Evolutionary conservation across 2,329 filamentous ascomycete genomes (phyloP).

Genomic region (Monosporascus cannonballus): DNA sequence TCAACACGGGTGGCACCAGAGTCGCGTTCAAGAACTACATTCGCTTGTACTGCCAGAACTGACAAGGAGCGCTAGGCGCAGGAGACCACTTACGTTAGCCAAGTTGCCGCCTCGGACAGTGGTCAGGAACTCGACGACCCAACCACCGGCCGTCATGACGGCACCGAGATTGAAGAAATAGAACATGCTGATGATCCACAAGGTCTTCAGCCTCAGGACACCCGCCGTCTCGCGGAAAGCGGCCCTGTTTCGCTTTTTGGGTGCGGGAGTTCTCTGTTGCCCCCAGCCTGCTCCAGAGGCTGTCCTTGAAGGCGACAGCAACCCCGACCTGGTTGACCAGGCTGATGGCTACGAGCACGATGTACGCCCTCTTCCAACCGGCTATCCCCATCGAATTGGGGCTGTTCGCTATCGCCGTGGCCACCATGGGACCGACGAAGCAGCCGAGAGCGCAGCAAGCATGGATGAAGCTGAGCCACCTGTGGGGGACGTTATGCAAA

Average conservation of each 20-base stretch:
- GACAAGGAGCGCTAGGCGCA: too few species aligned
- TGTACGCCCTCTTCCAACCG: conserved; percentile 52
- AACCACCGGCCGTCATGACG: conserved; percentile 49
- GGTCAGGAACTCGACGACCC: conserved; percentile 61
- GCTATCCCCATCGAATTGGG: conserved; percentile 14
- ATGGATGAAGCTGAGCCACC: conserved; percentile 59
- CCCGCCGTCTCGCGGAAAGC: conserved; percentile 38
- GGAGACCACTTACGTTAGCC: conserved; percentile 19
- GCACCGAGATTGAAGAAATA: conserved; percentile 60
- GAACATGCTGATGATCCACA: conserved; percentile 56
- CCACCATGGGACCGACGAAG: conserved; percentile 50
- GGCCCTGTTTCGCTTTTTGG: conserved; percentile 24
- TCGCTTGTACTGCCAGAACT: too few species aligned
- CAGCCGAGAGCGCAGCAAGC: conserved; percentile 55
- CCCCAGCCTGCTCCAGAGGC: conserved; percentile 25
- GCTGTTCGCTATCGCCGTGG: conserved; percentile 40
- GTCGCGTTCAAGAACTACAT: too few species aligned
- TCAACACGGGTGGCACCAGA: too few species aligned
- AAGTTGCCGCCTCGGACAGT: conserved; percentile 51
- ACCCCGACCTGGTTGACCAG: conserved; percentile 44
- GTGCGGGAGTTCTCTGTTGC: background rate
- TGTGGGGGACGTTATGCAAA: conserved; percentile 42
- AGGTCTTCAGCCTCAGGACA: conserved; percentile 35
- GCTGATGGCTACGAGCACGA: conserved; percentile 46
- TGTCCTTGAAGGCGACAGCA: conserved; percentile 43